Percentiles rank a stretch among this genome's conserved stretches.
phyloP scores from a whole-genome alignment of 768 basidiomycete species.

The Leccinum aurantiacum region DNA sequence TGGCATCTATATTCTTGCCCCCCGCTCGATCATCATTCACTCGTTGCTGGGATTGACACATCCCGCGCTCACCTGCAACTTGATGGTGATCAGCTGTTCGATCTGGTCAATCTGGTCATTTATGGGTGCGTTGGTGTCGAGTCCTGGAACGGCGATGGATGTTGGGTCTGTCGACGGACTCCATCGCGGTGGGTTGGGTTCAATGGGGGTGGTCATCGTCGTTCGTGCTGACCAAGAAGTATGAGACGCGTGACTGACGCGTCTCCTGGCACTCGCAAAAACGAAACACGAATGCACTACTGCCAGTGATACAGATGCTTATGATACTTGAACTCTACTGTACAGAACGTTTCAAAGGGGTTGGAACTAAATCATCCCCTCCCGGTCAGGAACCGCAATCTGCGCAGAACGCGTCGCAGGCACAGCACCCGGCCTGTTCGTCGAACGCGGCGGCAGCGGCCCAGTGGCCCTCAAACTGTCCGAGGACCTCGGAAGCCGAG shows the following conservation, averaged over 20 bases:
- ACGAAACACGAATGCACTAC: not conserved
- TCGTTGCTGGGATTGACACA: slow-evolving; percentile 5
- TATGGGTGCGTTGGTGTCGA: slow-evolving; percentile 66
- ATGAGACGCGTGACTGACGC: slow-evolving; percentile 21
- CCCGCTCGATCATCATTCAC: slow-evolving; percentile 9
- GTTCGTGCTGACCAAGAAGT: not conserved
- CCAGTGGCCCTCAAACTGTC: slow-evolving; percentile 40
- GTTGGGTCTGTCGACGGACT: slow-evolving; percentile 61
- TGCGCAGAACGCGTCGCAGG: slow-evolving; percentile 45
- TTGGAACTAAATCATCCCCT: slow-evolving; percentile 57
- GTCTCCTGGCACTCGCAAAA: not conserved
- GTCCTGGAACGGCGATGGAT: slow-evolving; percentile 66
- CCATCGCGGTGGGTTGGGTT: slow-evolving; percentile 68
- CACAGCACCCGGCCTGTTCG: slow-evolving; percentile 60
- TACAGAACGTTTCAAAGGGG: too few species aligned
- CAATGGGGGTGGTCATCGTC: slow-evolving; percentile 42
- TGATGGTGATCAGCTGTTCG: slow-evolving; percentile 91
- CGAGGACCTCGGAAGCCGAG: slow-evolving; percentile 31
- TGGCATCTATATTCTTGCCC: slow-evolving; percentile 82
- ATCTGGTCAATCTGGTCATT: slow-evolving; percentile 91
- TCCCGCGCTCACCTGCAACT: slow-evolving; percentile 64
- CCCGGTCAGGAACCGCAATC: slow-evolving; percentile 52
- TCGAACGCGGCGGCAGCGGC: slow-evolving; percentile 65
- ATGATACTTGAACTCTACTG: too few species aligned
- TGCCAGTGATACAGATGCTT: not conserved